Conservation (phyloP, 2,329 filamentous ascomycete species). For the Thielaviopsis musarum region DNA sequence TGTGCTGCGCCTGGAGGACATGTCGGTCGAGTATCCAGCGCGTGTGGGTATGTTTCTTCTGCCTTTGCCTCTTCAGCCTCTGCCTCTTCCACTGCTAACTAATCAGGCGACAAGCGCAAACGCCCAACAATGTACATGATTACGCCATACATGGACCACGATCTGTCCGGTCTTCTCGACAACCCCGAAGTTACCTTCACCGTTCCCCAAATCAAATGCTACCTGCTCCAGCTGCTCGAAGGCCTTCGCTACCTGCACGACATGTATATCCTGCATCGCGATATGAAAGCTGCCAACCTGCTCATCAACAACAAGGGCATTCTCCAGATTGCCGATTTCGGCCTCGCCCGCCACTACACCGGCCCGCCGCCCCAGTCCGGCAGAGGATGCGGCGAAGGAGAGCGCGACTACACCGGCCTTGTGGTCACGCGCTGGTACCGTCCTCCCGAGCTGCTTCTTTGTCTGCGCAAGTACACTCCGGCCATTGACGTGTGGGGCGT, state of each 20-base stretch:
- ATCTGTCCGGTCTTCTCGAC: conserved; percentile 89
- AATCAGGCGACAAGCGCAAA: conserved; percentile 55
- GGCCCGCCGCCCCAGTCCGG: conserved; percentile 63
- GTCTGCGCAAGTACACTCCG: conserved; percentile 82
- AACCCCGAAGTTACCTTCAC: conserved; percentile 82
- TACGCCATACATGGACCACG: conserved; percentile 96
- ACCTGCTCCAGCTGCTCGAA: conserved; percentile 83
- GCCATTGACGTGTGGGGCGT: conserved; percentile 98
- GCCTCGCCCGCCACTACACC: conserved; percentile 83
- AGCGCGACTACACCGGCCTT: conserved; percentile 83
- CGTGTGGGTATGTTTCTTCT: conserved; percentile 35
- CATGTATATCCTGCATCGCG: conserved; percentile 76
- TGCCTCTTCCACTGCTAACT: background rate
- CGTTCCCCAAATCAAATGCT: conserved; percentile 91
- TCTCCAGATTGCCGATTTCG: conserved; percentile 94
- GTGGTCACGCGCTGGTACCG: conserved; percentile 97
- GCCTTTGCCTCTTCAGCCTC: background rate
- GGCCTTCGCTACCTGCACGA: conserved; percentile 84
- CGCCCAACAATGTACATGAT: conserved; percentile 95
- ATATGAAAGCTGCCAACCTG: conserved; percentile 98
- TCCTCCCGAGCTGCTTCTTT: conserved; percentile 79
- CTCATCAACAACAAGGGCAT: conserved; percentile 90
- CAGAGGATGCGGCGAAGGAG: conserved; percentile 65
- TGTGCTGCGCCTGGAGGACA: conserved; percentile 75
- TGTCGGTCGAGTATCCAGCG: conserved; percentile 69